Percentiles rank a stretch among this genome's conserved stretches.
Evolutionary conservation across 352 stramenopile species (phyloP).

Genomic region (Phytopythium chamaehyphon): DNA sequence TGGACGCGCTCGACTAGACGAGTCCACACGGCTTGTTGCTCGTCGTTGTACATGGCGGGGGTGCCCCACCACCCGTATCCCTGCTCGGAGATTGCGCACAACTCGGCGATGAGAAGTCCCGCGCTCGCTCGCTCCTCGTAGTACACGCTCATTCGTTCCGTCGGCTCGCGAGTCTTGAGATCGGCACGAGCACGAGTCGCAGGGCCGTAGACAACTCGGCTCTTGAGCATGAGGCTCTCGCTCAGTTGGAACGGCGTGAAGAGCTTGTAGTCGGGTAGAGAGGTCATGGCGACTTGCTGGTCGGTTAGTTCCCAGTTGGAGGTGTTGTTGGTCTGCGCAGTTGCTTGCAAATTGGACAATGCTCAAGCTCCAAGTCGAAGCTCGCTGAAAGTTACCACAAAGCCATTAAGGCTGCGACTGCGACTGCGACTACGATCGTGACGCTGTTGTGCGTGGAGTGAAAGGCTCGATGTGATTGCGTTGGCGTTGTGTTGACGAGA

Average conservation of each 20-base stretch:
- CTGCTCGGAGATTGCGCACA: conserved; percentile 33
- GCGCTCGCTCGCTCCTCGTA: conserved; percentile 54
- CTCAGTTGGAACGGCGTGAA: conserved; percentile 34
- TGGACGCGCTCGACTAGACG: conserved; percentile 63
- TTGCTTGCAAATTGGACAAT: too few relatives aligned
- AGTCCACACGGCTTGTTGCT: conserved; percentile 47
- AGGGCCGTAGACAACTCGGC: conserved; percentile 44
- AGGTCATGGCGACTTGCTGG: conserved; percentile 10
- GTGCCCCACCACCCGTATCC: conserved; percentile 27
- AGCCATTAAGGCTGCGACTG: too few relatives aligned
- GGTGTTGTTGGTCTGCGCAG: too few relatives aligned
- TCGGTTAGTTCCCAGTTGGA: neutral
- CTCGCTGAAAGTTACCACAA: too few relatives aligned
- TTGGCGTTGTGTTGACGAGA: too few relatives aligned
- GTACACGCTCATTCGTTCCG: conserved; percentile 47
- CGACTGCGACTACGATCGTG: too few relatives aligned
- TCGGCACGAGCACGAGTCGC: conserved; percentile 37
- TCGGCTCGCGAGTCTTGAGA: conserved; percentile 21
- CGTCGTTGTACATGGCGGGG: conserved; percentile 31
- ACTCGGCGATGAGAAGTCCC: conserved; percentile 65
- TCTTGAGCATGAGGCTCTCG: conserved; percentile 34
- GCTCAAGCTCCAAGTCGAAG: too few relatives aligned
- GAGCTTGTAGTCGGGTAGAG: conserved; percentile 23
- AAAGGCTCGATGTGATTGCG: too few relatives aligned
- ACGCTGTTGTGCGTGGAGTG: too few relatives aligned